These are phyloP conservation scores for Huntiella savannae DNA, from an alignment of 2,329 filamentous ascomycete genomes.

Conservation along the genomic window DNA sequence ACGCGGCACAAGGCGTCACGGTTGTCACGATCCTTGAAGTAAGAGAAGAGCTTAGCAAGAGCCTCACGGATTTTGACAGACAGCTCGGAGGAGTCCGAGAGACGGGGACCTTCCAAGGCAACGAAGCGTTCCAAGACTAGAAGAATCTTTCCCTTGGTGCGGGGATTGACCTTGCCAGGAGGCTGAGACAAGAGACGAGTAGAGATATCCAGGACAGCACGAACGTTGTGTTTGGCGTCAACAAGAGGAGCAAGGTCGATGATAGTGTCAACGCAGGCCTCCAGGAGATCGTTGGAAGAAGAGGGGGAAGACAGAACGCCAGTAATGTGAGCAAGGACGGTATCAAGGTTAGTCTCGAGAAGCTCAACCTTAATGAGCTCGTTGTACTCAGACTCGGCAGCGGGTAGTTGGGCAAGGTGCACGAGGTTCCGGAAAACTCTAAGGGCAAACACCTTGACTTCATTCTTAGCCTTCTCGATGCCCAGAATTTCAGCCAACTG, in stretches of 20 bases:
- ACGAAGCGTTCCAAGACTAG: constrained; percentile 68
- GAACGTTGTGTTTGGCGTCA: constrained; percentile 46
- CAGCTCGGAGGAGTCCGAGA: constrained; percentile 11
- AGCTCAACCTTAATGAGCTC: constrained; percentile 36
- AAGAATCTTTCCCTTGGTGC: constrained; percentile 63
- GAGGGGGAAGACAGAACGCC: constrained; percentile 41
- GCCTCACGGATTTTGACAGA: constrained; percentile 29
- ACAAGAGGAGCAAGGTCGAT: constrained; percentile 58
- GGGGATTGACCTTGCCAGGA: constrained; percentile 62
- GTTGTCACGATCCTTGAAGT: constrained; percentile 67
- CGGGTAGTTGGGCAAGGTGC: constrained; percentile 35
- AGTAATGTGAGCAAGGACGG: constrained; percentile 49
- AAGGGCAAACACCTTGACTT: constrained; percentile 69
- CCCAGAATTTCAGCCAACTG: constrained; percentile 55
- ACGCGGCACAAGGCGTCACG: constrained; percentile 56
- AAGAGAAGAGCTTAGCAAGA: constrained; percentile 67
- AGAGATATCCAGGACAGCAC: constrained; percentile 61
- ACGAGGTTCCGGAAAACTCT: constrained; percentile 55
- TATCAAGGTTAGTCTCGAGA: constrained; percentile 35
- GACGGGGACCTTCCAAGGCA: constrained; percentile 34
- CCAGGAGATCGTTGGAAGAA: constrained; percentile 54
- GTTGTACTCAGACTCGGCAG: constrained; percentile 35
- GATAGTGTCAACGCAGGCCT: constrained; percentile 59
- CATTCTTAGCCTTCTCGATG: constrained; percentile 58
- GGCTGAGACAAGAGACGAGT: constrained; percentile 71